A percentile compares a stretch with the other conserved stretches of the same genome.
Evolutionary conservation across 495 filamentous ascomycete species (phyloP).

Genomic region (Aspergillus mulundensis): DNA sequence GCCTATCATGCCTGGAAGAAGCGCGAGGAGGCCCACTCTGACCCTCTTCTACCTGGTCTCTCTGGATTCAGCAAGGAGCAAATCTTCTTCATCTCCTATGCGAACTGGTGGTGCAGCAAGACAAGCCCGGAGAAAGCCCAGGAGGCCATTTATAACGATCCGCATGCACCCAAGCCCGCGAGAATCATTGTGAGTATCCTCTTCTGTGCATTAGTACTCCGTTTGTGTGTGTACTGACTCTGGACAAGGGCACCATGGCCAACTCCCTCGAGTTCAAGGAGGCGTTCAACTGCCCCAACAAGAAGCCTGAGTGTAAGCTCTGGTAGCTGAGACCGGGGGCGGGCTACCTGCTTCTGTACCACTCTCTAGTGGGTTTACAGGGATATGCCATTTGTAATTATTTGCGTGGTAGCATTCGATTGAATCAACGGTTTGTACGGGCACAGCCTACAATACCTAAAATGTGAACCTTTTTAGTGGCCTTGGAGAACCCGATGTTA

Average conservation of each 20-base stretch:
- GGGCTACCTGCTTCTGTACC: background rate
- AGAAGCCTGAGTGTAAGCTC: slow-evolving; percentile 65
- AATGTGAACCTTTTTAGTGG: too few species aligned
- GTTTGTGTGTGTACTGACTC: slow-evolving; percentile 12
- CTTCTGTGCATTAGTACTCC: background rate
- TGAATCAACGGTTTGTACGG: too few species aligned
- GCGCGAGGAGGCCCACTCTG: slow-evolving; percentile 47
- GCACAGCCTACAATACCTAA: too few species aligned
- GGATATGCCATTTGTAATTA: background rate
- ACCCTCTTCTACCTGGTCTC: slow-evolving; percentile 59
- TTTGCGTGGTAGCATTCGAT: background rate
- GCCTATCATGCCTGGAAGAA: slow-evolving; percentile 66
- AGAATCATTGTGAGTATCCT: slow-evolving; percentile 52
- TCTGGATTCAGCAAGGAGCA: slow-evolving; percentile 64
- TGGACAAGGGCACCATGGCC: slow-evolving; percentile 52
- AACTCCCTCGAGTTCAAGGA: slow-evolving; percentile 67
- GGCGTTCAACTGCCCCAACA: slow-evolving; percentile 59
- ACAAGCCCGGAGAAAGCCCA: slow-evolving; percentile 52
- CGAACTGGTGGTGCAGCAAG: slow-evolving; percentile 67
- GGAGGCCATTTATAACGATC: slow-evolving; percentile 56
- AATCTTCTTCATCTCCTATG: slow-evolving; percentile 67
- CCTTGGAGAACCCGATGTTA: too few species aligned
- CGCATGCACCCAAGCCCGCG: slow-evolving; percentile 58
- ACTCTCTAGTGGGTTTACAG: background rate
- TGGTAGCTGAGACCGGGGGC: slow-evolving; percentile 43